A percentile compares a stretch with the other conserved stretches of the same genome.
Conservation (phyloP, 2,329 filamentous ascomycete species). For the Penicillium sp. region DNA sequence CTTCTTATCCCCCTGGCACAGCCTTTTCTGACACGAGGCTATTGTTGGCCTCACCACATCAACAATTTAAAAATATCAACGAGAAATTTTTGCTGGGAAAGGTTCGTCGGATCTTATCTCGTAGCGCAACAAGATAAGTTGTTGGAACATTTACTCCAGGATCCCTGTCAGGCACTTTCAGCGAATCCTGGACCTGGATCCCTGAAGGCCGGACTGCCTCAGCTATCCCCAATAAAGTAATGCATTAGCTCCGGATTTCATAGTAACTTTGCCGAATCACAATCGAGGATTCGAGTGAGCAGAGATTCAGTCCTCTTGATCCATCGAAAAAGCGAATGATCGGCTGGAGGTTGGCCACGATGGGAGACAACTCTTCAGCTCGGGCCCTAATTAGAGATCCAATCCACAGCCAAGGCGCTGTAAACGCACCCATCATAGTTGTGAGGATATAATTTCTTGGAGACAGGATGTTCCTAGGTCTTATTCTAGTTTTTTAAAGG, state of each 20-base stretch:
- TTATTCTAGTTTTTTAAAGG: neutral
- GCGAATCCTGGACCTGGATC: conserved; percentile 5
- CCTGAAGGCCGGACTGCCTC: conserved; percentile 8
- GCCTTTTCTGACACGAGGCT: neutral
- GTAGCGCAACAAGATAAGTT: neutral
- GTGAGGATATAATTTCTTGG: neutral
- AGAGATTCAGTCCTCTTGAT: conserved; percentile 24
- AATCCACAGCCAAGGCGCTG: neutral
- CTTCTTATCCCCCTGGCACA: conserved; percentile 22
- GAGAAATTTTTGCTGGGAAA: neutral
- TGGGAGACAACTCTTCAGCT: conserved; percentile 27
- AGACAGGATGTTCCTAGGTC: neutral
- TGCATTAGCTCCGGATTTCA: conserved; percentile 25
- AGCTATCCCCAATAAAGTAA: conserved; percentile 23
- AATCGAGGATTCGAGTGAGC: conserved; percentile 7
- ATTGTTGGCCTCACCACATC: neutral
- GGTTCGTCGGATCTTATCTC: neutral
- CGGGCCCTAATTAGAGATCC: neutral
- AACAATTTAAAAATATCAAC: neutral
- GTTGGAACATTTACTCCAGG: conserved; percentile 8
- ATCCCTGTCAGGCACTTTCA: conserved; percentile 3
- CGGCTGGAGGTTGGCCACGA: conserved; percentile 21
- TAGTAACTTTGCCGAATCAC: conserved; percentile 23
- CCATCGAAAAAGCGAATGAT: conserved; percentile 28
- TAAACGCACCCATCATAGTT: conserved; percentile 4